Percentiles rank a stretch among this genome's conserved stretches.
These are phyloP conservation scores for Rubia yunnanensis DNA, from an alignment of 257 asterid species.

Conservation along the genomic window DNA sequence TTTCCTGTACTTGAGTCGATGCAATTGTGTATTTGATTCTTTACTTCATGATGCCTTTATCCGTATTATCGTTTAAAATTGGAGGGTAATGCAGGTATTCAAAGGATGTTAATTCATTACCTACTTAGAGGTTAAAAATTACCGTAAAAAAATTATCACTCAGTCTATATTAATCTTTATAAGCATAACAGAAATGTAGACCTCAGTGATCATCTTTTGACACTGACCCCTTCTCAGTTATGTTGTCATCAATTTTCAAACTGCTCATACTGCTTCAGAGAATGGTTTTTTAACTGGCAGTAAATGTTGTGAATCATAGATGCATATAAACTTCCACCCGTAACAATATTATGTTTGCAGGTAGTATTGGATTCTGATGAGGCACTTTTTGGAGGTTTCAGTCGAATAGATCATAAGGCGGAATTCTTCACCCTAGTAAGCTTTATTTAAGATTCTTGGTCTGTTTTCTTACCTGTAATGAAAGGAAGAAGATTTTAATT, in stretches of 20 bases:
- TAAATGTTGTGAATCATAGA: background rate
- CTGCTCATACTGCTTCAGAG: background rate
- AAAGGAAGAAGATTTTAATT: background rate
- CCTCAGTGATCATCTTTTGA: background rate
- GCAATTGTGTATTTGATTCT: background rate
- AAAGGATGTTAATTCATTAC: background rate
- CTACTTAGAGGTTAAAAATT: background rate
- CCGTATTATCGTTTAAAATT: background rate
- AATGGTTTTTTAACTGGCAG: background rate
- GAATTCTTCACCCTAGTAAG: conserved; percentile 83
- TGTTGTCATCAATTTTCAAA: background rate
- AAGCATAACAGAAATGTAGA: background rate
- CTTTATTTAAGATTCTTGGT: background rate
- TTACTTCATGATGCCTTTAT: background rate
- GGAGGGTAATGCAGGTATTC: background rate
- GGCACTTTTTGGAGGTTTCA: conserved; percentile 63
- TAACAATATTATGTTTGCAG: conserved; percentile 29
- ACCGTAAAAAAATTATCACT: background rate
- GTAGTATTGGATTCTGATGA: conserved; percentile 78
- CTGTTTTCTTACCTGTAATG: background rate
- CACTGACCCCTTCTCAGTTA: background rate
- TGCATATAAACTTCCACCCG: background rate
- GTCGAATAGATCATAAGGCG: conserved; percentile 56
- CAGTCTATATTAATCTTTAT: background rate
- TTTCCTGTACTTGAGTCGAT: background rate